phyloP scores from a whole-genome alignment of 2,329 filamentous ascomycete species.

The Fusarium sp. region DNA sequence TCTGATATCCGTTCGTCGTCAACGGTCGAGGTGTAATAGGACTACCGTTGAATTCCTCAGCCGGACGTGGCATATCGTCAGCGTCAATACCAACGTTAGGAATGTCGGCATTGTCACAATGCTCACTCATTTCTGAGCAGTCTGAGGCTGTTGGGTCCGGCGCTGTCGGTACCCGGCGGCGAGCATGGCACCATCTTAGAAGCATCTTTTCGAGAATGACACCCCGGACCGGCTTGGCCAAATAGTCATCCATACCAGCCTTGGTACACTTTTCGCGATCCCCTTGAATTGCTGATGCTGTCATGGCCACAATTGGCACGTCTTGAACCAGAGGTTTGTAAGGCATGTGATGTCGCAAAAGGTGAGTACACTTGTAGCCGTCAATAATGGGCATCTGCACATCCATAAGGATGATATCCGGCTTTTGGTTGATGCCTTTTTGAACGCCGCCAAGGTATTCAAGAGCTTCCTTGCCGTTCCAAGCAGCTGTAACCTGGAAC shows the following conservation, averaged over 20 bases:
- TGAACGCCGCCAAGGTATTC: conserved; percentile 73
- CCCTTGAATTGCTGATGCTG: conserved; percentile 80
- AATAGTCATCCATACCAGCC: conserved; percentile 81
- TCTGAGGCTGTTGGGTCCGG: conserved; percentile 53
- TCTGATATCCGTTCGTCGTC: conserved; percentile 51
- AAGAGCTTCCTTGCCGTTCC: conserved; percentile 83
- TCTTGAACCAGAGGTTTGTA: conserved; percentile 69
- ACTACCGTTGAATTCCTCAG: conserved; percentile 48
- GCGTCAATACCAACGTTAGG: conserved; percentile 52
- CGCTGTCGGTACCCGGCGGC: conserved; percentile 40
- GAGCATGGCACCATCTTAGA: conserved; percentile 69
- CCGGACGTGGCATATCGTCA: conserved; percentile 28
- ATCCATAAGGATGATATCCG: conserved; percentile 83
- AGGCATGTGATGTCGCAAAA: conserved; percentile 74
- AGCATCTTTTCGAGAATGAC: conserved; percentile 76
- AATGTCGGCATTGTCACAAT: conserved; percentile 57
- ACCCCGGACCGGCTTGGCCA: conserved; percentile 78
- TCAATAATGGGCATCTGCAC: conserved; percentile 82
- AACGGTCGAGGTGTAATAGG: conserved; percentile 57
- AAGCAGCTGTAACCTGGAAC: conserved; percentile 76
- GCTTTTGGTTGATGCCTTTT: conserved; percentile 63
- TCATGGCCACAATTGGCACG: conserved; percentile 85
- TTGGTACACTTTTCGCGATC: conserved; percentile 78
- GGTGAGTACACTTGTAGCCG: conserved; percentile 80
- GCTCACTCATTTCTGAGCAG: conserved; percentile 59